phyloP scores from a whole-genome alignment of 2,329 filamentous ascomycete species.

The Stagonosporopsis cucurbitacearum region DNA sequence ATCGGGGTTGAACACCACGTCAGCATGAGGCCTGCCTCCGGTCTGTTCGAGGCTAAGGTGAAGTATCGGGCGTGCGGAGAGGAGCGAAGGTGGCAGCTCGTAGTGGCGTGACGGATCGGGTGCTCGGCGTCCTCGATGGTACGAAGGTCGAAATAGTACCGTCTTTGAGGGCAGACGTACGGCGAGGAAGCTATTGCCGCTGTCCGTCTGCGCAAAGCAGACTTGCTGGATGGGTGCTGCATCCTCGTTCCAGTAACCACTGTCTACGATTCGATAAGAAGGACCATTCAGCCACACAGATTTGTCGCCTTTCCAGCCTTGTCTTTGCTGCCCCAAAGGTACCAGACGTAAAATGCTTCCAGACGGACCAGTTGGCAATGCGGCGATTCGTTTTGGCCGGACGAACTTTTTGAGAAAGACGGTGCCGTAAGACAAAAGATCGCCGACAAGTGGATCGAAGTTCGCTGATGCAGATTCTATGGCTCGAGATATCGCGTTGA shows the following conservation, averaged over 20 bases:
- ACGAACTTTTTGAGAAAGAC: conserved; percentile 54
- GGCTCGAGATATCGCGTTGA: conserved; percentile 35
- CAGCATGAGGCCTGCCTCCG: conserved; percentile 63
- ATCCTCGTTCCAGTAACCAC: conserved; percentile 62
- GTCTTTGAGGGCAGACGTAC: conserved; percentile 57
- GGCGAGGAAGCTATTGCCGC: conserved; percentile 57
- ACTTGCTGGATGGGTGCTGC: conserved; percentile 62
- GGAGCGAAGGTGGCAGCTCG: conserved; percentile 53
- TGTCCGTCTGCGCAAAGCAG: conserved; percentile 55
- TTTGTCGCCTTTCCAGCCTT: conserved; percentile 60
- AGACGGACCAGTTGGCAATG: conserved; percentile 58
- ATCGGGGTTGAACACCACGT: conserved; percentile 70
- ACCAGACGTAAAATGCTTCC: conserved; percentile 65
- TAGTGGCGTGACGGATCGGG: conserved; percentile 28
- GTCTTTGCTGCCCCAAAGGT: conserved; percentile 58
- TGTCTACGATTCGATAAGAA: conserved; percentile 53
- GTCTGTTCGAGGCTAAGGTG: conserved; percentile 61
- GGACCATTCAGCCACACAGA: conserved; percentile 58
- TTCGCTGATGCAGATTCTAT: conserved; percentile 36
- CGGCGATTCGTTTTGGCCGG: conserved; percentile 37
- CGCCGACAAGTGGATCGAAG: conserved; percentile 51
- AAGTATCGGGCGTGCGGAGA: conserved; percentile 64
- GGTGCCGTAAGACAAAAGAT: conserved; percentile 64
- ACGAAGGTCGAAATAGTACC: conserved; percentile 54
- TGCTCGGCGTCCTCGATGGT: conserved; percentile 20